Evolutionary conservation across 1,139 yeast genomes (phyloP).

Genomic region (Pichia norvegensis): DNA sequence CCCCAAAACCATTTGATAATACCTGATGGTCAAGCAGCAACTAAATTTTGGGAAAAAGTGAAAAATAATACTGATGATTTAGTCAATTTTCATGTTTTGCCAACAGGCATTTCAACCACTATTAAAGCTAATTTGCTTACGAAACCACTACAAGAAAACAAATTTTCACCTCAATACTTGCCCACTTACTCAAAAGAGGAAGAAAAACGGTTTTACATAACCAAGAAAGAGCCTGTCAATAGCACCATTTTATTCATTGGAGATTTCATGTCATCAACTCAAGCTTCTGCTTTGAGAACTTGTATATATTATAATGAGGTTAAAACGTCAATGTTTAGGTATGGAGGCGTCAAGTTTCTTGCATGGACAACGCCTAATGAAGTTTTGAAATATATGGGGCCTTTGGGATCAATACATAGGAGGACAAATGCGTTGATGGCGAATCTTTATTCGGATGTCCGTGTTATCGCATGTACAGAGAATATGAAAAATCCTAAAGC

Average conservation of each 20-base stretch:
- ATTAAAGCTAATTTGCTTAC: slow-evolving; percentile 14
- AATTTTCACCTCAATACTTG: slow-evolving; percentile 18
- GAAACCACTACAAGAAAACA: slow-evolving; percentile 18
- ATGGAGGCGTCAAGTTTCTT: slow-evolving; percentile 23
- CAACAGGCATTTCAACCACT: slow-evolving; percentile 8
- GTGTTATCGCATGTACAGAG: slow-evolving; percentile 23
- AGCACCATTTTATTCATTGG: slow-evolving; percentile 58
- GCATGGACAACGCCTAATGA: slow-evolving; percentile 25
- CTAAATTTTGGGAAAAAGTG: slow-evolving; percentile 33
- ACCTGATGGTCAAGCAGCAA: slow-evolving; percentile 36
- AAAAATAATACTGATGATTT: slow-evolving; percentile 26
- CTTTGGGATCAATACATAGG: slow-evolving; percentile 22
- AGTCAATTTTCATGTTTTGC: slow-evolving; percentile 13
- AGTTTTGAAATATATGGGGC: slow-evolving; percentile 22
- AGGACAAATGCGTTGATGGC: slow-evolving; percentile 25
- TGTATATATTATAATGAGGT: slow-evolving; percentile 26
- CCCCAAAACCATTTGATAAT: slow-evolving; percentile 57
- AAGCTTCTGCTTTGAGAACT: slow-evolving; percentile 50
- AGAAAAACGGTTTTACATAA: not conserved
- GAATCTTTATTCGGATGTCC: slow-evolving; percentile 20
- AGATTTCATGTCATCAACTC: slow-evolving; percentile 48
- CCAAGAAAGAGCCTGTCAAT: slow-evolving; percentile 33
- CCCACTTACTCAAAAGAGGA: slow-evolving; percentile 20
- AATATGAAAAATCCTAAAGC: slow-evolving; percentile 12
- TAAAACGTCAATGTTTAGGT: slow-evolving; percentile 22